A percentile compares a stretch with the other conserved stretches of the same genome.
These are phyloP conservation scores for Magnusiomyces magnusii DNA, from an alignment of 1,139 yeast species.

Conservation along the genomic window DNA sequence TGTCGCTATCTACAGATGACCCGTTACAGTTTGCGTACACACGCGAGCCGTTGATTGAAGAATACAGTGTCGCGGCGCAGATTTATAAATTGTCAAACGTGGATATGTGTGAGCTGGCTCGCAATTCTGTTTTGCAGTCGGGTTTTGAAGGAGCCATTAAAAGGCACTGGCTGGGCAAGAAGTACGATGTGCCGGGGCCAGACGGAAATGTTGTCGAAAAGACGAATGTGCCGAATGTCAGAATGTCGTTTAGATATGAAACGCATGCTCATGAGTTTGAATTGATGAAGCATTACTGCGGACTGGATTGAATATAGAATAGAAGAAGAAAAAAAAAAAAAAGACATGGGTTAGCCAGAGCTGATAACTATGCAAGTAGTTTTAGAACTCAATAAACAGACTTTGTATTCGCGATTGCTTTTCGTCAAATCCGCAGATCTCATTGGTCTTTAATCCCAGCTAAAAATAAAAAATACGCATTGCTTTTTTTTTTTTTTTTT, in stretches of 20 bases:
- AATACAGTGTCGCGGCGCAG: conserved; percentile 96
- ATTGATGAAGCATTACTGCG: conserved; percentile 54
- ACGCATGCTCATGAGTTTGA: conserved; percentile 70
- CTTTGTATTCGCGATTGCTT: too few species aligned
- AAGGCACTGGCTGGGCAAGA: conserved; percentile 85
- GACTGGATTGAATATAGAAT: conserved; percentile 6
- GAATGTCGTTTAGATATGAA: conserved; percentile 75
- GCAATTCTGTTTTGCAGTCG: conserved; percentile 78
- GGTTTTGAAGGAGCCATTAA: conserved; percentile 87
- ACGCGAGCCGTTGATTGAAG: conserved; percentile 95
- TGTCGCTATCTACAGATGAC: conserved; percentile 88
- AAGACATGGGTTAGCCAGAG: too few species aligned
- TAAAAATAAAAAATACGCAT: background rate
- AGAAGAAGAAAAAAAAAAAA: too few species aligned
- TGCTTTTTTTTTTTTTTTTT: background rate
- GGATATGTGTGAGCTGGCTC: conserved; percentile 90
- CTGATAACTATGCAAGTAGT: too few species aligned
- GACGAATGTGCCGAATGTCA: conserved; percentile 87
- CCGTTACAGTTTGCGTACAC: conserved; percentile 94
- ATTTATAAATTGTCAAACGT: conserved; percentile 89
- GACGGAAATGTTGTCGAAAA: conserved; percentile 85
- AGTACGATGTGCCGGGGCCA: conserved; percentile 53
- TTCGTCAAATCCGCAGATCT: too few species aligned
- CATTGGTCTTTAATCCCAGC: too few species aligned
- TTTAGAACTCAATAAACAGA: too few species aligned